A percentile compares a stretch with the other conserved stretches of the same genome.
Conservation (phyloP, 495 filamentous ascomycete genomes). For the Penicillium antarcticum region DNA sequence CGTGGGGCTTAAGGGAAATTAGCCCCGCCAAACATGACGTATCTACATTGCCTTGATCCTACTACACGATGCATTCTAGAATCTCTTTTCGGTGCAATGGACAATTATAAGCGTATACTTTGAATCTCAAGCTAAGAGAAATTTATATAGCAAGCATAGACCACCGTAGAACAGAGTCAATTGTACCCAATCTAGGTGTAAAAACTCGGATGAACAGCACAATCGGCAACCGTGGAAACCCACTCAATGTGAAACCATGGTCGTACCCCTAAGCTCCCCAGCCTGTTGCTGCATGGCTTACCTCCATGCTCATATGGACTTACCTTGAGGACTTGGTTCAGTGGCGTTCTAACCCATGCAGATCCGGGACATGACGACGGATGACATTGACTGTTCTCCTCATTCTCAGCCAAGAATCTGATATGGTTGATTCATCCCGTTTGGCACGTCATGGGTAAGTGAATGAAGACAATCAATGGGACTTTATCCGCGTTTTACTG, state of each 20-base stretch:
- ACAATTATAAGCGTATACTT: too few species aligned
- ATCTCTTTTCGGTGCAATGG: not conserved
- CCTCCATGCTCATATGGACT: too few species aligned
- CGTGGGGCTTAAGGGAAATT: not conserved
- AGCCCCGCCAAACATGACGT: not conserved
- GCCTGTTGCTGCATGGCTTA: too few species aligned
- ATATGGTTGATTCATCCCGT: not conserved
- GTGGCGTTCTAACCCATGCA: conserved; percentile 5
- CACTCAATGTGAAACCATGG: too few species aligned
- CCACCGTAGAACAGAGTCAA: too few species aligned
- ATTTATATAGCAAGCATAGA: too few species aligned
- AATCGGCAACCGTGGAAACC: too few species aligned
- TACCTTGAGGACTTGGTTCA: not conserved
- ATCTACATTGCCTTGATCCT: not conserved
- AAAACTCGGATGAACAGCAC: too few species aligned
- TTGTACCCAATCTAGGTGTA: too few species aligned
- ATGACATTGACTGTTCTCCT: conserved; percentile 14
- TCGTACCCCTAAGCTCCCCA: too few species aligned
- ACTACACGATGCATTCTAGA: not conserved
- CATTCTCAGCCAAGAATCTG: not conserved
- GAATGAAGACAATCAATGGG: not conserved
- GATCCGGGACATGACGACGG: conserved; percentile 16
- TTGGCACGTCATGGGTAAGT: conserved; percentile 21
- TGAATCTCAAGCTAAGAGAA: too few species aligned
- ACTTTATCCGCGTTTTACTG: not conserved